These are phyloP conservation scores for Barbarea vulgaris DNA, from an alignment of 345 rosid genomes.

Conservation along the genomic window DNA sequence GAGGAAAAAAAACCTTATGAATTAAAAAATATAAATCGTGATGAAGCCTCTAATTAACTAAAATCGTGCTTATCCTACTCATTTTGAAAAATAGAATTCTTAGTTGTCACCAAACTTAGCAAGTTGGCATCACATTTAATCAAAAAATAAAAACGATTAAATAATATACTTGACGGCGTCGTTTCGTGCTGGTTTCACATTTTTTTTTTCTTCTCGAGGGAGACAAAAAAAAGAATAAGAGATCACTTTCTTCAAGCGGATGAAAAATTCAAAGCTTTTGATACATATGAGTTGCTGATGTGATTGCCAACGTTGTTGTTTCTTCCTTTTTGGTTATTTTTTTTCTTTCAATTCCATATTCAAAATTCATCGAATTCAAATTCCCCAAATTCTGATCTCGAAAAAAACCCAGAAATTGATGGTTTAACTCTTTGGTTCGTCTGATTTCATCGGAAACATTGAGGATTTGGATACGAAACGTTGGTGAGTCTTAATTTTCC, in stretches of 20 bases:
- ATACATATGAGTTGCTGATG: background rate
- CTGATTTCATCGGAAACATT: conserved; percentile 16
- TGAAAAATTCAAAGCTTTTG: conserved; percentile 31
- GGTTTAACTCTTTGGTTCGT: background rate
- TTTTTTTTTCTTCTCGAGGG: background rate
- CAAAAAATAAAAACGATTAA: background rate
- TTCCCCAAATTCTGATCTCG: conserved; percentile 2
- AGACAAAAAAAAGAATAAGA: background rate
- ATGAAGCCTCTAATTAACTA: background rate
- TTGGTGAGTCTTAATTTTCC: conserved; percentile 11
- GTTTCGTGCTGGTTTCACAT: conserved; percentile 10
- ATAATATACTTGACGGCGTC: conserved; percentile 22
- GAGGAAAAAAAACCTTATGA: too few relatives aligned
- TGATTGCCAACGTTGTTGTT: conserved; percentile 3
- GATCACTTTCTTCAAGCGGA: conserved; percentile 18
- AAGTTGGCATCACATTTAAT: conserved; percentile 6
- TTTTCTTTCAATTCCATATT: background rate
- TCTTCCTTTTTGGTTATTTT: background rate
- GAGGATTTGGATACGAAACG: background rate
- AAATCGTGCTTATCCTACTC: background rate
- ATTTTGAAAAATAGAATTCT: background rate
- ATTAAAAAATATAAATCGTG: background rate
- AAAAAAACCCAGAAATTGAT: background rate
- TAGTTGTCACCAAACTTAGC: conserved; percentile 5
- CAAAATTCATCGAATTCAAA: background rate